These are phyloP conservation scores for Trichophyton verrucosum DNA, from an alignment of 2,329 filamentous ascomycete species.

Conservation along the genomic window DNA sequence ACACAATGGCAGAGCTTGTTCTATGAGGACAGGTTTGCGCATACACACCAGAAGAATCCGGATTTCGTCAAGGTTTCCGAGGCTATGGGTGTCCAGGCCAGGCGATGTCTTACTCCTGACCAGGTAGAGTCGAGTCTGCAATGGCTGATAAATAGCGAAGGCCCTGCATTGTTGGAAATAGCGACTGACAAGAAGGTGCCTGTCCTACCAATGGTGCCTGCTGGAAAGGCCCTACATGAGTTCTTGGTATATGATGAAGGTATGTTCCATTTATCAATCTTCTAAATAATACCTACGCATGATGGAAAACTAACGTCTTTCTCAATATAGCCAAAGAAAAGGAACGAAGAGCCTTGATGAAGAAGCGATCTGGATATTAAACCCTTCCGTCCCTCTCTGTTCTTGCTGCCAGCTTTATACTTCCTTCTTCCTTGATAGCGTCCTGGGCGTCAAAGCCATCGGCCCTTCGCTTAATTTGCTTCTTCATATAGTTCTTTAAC, in stretches of 20 bases:
- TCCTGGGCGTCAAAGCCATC: background rate
- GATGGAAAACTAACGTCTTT: conserved; percentile 9
- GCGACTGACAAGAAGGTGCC: conserved; percentile 69
- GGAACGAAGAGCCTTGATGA: conserved; percentile 54
- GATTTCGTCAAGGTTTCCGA: conserved; percentile 89
- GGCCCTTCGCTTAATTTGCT: too few species aligned
- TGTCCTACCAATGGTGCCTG: conserved; percentile 95
- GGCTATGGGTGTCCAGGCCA: conserved; percentile 73
- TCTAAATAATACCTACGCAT: background rate
- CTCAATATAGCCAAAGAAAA: conserved; percentile 49
- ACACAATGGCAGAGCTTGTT: conserved; percentile 98
- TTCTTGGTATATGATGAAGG: conserved; percentile 79
- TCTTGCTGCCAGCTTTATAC: background rate
- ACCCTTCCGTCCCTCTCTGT: background rate
- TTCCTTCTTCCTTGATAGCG: background rate
- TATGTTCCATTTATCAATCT: conserved; percentile 30
- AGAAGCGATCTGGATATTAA: conserved; percentile 41
- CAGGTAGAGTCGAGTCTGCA: conserved; percentile 66
- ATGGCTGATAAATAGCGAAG: conserved; percentile 81
- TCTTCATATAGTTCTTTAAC: background rate
- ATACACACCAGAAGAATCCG: conserved; percentile 92
- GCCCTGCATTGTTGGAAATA: conserved; percentile 86
- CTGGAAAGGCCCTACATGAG: conserved; percentile 75
- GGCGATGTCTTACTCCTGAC: conserved; percentile 58
- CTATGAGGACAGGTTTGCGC: conserved; percentile 82